phyloP scores from a whole-genome alignment of 805 yeast species.

The Pichia insulana region DNA sequence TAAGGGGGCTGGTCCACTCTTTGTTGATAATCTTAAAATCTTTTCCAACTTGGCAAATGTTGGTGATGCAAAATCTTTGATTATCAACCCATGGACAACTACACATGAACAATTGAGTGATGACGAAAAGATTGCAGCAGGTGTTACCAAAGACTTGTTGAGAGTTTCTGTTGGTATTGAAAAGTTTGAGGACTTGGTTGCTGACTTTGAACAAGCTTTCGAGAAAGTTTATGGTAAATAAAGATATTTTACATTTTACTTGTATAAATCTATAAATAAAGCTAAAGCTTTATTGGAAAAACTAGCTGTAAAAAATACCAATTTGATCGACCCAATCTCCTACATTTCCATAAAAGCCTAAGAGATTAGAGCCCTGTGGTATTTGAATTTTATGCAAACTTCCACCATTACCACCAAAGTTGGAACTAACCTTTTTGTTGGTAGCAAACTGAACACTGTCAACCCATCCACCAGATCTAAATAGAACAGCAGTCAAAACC shows the following conservation, averaged over 20 bases:
- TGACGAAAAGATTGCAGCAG: constrained; percentile 72
- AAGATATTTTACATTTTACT: not conserved
- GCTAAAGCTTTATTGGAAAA: not conserved
- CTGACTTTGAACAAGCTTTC: constrained; percentile 82
- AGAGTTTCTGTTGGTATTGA: constrained; percentile 91
- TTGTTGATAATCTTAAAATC: constrained; percentile 74
- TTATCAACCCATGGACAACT: constrained; percentile 92
- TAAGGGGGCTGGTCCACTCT: constrained; percentile 69
- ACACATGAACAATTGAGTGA: constrained; percentile 88
- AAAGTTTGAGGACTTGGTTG: constrained; percentile 83
- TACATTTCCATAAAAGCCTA: constrained; percentile 66
- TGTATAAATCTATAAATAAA: too few species aligned
- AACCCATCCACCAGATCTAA: constrained; percentile 81
- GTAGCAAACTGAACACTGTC: constrained; percentile 79
- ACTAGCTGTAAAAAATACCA: constrained; percentile 51
- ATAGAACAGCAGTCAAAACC: constrained; percentile 44
- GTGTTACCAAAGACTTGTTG: constrained; percentile 82
- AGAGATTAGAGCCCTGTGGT: constrained; percentile 52
- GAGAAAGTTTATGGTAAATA: constrained; percentile 39
- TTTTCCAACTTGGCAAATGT: constrained; percentile 94
- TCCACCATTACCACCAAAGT: constrained; percentile 66
- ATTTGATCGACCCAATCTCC: constrained; percentile 68
- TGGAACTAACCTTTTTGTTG: constrained; percentile 42
- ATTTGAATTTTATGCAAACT: constrained; percentile 47
- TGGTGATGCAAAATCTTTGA: constrained; percentile 92